These are phyloP conservation scores for Brassica carinata DNA, from an alignment of 345 rosid species.

Conservation along the genomic window DNA sequence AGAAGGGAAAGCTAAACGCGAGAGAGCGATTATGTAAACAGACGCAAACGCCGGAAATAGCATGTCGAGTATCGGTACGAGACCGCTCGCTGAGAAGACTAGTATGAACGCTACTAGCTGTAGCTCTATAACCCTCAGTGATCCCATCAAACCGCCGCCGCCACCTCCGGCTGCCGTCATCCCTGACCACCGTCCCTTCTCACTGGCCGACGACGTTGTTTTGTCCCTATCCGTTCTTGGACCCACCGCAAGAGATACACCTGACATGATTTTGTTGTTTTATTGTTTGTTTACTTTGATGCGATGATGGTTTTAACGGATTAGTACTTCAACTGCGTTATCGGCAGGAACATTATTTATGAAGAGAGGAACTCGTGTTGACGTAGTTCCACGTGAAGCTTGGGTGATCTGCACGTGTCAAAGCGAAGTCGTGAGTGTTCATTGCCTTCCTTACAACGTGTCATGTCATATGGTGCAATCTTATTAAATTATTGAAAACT, in stretches of 20 bases:
- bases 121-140: constrained; percentile 76
- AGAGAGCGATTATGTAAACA: constrained; percentile 54
- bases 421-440: constrained; percentile 32
- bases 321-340: constrained; percentile 5
- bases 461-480: constrained; percentile 13
- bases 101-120: constrained; percentile 87
- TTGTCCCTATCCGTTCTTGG: constrained; percentile 47
- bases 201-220: constrained; percentile 33
- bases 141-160: constrained; percentile 72
- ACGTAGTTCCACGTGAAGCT: constrained; percentile 39
- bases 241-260: constrained; percentile 66
- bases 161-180: constrained; percentile 45
- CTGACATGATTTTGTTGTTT: constrained; percentile 55
- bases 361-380: constrained; percentile 12
- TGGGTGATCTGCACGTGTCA: constrained; percentile 28
- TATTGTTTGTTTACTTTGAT: background rate
- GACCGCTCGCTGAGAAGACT: constrained; percentile 87
- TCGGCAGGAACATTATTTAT: constrained; percentile 16
- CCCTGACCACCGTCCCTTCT: constrained; percentile 36
- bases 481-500: background rate
- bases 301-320: constrained; percentile 11
- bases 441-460: constrained; percentile 24
- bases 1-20: constrained; percentile 77
- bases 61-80: constrained; percentile 81
- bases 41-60: constrained; percentile 78